Base-by-base conservation (phyloP, 495 filamentous ascomycete genomes). In the Venustampulla echinocandica region DNA sequence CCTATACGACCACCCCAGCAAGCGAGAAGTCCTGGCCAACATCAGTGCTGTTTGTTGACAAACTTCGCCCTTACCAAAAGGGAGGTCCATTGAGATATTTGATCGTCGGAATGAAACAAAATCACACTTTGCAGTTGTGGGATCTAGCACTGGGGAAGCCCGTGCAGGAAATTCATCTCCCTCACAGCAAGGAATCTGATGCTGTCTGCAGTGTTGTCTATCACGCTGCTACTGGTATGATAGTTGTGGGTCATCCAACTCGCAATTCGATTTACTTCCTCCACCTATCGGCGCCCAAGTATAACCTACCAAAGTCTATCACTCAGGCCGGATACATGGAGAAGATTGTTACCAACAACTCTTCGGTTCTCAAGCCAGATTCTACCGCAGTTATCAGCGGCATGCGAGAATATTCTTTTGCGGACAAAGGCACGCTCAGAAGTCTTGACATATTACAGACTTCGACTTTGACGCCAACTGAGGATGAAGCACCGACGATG, bases 81-180 rank as follows among this genome's bases (percentile, higher is more conserved):
- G 83, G 83, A 24, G 80, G 81, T 59, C 89, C 93, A 14, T 67
- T 93, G 47, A 77, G 93, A 49, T 99, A 97, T 67, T 80, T 97
- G 65, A 77, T 99, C 48, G 90, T 99, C 41, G 93, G 93, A 49
- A 84, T 96, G 74, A 97, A 96, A 69, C 93, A 97, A 63, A 99
- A 99, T 63, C 93, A 99, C 68, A 92, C 89, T 39, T 80, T 99
- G 49, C 93, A 99, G 69, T 76, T 99, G 46, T 99, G 93, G 93
- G 93, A 99, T 75, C 84, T 99, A 63, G 86, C 85, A 46, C 79
- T 99, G 4, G 81, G 81, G 45, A 95, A 93, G 68, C 83, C 90
- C 22, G 92, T 99, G 39, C 89, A 97, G 63, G 93, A 99, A 68
- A 77, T 97, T 57, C 88, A 90, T 63, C 82, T 99, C 48, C 93